These are phyloP conservation scores for Boletellus sp. DNA, from an alignment of 768 basidiomycete genomes.

Conservation along the genomic window DNA sequence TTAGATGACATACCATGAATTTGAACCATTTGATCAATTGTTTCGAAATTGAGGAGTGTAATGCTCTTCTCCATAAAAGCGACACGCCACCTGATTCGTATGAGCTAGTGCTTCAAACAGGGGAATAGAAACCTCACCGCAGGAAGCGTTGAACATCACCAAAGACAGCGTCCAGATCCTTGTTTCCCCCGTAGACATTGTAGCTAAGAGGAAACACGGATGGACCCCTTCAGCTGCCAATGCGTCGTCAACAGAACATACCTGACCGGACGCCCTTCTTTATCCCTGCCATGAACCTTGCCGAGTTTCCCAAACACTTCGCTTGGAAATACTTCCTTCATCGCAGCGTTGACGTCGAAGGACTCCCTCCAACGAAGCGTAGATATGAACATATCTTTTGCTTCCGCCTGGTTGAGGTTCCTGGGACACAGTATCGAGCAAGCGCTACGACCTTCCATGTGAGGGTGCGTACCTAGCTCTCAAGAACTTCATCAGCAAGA, in stretches of 20 bases:
- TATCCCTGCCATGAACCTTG: constrained; percentile 65
- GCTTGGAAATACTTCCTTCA: constrained; percentile 59
- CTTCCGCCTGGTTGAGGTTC: constrained; percentile 50
- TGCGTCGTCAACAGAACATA: constrained; percentile 33
- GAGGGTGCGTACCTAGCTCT: constrained; percentile 55
- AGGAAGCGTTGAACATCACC: constrained; percentile 73
- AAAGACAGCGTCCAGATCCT: constrained; percentile 68
- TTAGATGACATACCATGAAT: constrained; percentile 51
- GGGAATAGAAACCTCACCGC: constrained; percentile 40
- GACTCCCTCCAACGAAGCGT: constrained; percentile 70
- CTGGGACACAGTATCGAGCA: constrained; percentile 30
- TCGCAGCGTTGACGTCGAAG: constrained; percentile 56
- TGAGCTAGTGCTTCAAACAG: constrained; percentile 3
- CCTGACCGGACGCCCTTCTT: constrained; percentile 65
- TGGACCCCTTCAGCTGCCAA: background rate
- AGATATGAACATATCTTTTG: constrained; percentile 60
- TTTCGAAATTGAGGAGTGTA: constrained; percentile 62
- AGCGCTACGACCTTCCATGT: background rate
- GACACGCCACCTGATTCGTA: constrained; percentile 63
- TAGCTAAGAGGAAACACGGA: constrained; percentile 42
- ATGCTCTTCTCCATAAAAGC: constrained; percentile 72
- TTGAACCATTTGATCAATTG: constrained; percentile 69
- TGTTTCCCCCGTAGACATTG: constrained; percentile 72
- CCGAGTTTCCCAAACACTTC: constrained; percentile 65
- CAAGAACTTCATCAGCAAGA: constrained; percentile 78